Conservation (phyloP, 108 stramenopile species). For the Nannochloropsis granulata region DNA sequence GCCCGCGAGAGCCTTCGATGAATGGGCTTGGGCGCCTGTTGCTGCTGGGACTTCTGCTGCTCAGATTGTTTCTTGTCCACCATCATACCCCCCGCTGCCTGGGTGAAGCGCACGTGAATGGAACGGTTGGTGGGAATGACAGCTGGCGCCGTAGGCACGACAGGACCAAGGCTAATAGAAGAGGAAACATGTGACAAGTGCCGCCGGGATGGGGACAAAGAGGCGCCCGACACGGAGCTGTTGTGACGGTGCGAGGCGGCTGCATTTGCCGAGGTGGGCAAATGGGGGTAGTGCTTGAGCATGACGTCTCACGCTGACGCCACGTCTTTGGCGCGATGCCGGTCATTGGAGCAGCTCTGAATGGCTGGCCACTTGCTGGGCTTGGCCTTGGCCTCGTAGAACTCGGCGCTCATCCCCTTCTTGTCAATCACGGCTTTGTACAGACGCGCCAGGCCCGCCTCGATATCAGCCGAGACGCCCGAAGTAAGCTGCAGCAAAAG, state of each 20-base stretch:
- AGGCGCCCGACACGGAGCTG: no score
- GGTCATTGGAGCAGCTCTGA: neutral
- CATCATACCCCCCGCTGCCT: neutral
- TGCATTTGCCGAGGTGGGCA: neutral
- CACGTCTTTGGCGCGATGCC: neutral
- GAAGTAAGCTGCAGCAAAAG: neutral
- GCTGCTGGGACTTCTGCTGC: neutral
- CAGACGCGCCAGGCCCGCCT: neutral
- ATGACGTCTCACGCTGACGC: neutral
- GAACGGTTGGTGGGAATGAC: neutral
- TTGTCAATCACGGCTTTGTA: neutral
- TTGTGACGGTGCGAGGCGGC: no score
- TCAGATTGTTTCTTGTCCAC: neutral
- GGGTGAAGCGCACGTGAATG: neutral
- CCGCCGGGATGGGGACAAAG: no score
- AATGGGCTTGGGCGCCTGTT: neutral
- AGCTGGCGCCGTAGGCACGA: no score
- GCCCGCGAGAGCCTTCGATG: neutral
- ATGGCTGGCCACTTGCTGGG: neutral
- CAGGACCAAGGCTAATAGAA: no score
- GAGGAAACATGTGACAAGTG: neutral
- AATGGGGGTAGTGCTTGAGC: neutral
- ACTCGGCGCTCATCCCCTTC: neutral
- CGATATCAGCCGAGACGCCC: neutral
- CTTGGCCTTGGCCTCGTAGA: neutral